These are phyloP conservation scores for Apiotrichum akiyoshidainum DNA, from an alignment of 1,284 basidiomycete species.

Conservation along the genomic window DNA sequence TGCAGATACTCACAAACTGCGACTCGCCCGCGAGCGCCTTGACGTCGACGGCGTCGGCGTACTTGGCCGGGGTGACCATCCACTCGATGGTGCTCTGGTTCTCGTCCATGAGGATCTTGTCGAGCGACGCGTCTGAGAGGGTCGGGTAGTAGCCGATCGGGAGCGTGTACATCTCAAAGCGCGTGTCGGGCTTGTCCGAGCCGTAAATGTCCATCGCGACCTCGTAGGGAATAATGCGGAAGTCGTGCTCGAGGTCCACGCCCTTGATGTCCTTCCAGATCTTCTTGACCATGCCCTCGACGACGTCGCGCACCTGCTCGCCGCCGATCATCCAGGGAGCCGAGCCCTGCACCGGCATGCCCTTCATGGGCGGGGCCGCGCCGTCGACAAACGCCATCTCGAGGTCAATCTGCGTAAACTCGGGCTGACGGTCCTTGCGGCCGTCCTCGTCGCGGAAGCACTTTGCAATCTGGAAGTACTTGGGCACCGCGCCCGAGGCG, in stretches of 20 bases:
- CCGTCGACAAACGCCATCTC: slow-evolving; percentile 95
- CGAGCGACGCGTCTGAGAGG: slow-evolving; percentile 43
- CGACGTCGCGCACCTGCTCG: slow-evolving; percentile 66
- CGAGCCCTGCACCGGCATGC: slow-evolving; percentile 31
- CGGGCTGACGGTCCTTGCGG: slow-evolving; percentile 88
- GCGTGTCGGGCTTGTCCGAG: slow-evolving; percentile 90
- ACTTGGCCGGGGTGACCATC: slow-evolving; percentile 44
- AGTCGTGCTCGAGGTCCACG: slow-evolving; percentile 59
- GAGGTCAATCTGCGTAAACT: slow-evolving; percentile 94
- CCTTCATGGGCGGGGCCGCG: slow-evolving; percentile 49
- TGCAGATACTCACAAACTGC: slow-evolving; percentile 32
- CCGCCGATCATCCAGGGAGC: slow-evolving; percentile 78
- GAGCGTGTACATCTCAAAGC: slow-evolving; percentile 69
- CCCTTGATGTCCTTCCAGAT: slow-evolving; percentile 69
- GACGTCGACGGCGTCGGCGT: slow-evolving; percentile 36
- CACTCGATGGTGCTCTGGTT: slow-evolving; percentile 47
- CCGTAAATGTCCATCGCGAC: slow-evolving; percentile 88
- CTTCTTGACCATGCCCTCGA: slow-evolving; percentile 66
- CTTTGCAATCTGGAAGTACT: slow-evolving; percentile 86
- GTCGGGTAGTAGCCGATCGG: slow-evolving; percentile 51
- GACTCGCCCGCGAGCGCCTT: slow-evolving; percentile 32
- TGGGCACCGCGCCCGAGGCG: slow-evolving; percentile 81
- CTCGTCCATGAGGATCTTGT: slow-evolving; percentile 47
- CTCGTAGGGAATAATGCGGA: slow-evolving; percentile 76
- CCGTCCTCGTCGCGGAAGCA: slow-evolving; percentile 96